phyloP scores from a whole-genome alignment of 208 protist genomes.

The Herpetomonas samuelpessoai region DNA sequence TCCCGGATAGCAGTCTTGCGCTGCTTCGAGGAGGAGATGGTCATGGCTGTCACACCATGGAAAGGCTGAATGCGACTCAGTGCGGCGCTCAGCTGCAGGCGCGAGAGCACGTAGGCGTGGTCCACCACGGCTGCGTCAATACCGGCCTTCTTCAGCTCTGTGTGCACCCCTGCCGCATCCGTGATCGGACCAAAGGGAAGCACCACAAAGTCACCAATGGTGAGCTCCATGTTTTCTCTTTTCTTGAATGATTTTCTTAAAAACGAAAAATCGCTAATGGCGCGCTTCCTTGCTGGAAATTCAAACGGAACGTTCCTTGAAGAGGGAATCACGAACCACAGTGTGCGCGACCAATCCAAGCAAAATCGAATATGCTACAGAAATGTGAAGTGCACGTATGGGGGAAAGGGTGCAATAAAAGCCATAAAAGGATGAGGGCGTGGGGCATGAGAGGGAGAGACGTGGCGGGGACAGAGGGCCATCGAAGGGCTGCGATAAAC shows the following conservation, averaged over 20 bases:
- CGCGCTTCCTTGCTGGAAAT: too few species aligned
- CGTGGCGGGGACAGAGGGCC: too few species aligned
- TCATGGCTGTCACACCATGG: conserved; percentile 3
- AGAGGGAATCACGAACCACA: too few species aligned
- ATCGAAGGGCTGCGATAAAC: too few species aligned
- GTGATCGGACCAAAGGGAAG: conserved; percentile 46
- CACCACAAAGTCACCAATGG: conserved; percentile 36
- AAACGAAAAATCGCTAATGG: too few species aligned
- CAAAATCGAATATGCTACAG: too few species aligned
- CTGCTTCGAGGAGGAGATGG: background rate
- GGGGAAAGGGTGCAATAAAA: too few species aligned
- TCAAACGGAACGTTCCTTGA: too few species aligned
- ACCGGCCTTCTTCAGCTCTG: conserved; percentile 30
- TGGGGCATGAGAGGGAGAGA: too few species aligned
- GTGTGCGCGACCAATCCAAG: too few species aligned
- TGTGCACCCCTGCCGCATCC: conserved; percentile 38
- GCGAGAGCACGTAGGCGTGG: conserved; percentile 59
- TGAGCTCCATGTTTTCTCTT: conserved; percentile 12
- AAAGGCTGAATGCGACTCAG: conserved; percentile 32
- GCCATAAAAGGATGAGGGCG: too few species aligned
- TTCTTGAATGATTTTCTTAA: conserved; percentile 2
- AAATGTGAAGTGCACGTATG: too few species aligned
- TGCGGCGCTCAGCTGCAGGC: conserved; percentile 59
- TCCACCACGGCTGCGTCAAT: conserved; percentile 75
- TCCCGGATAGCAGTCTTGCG: background rate